These are phyloP conservation scores for Entrophospora sp. DNA, from an alignment of 192 early-diverging fungal species.

Conservation along the genomic window DNA sequence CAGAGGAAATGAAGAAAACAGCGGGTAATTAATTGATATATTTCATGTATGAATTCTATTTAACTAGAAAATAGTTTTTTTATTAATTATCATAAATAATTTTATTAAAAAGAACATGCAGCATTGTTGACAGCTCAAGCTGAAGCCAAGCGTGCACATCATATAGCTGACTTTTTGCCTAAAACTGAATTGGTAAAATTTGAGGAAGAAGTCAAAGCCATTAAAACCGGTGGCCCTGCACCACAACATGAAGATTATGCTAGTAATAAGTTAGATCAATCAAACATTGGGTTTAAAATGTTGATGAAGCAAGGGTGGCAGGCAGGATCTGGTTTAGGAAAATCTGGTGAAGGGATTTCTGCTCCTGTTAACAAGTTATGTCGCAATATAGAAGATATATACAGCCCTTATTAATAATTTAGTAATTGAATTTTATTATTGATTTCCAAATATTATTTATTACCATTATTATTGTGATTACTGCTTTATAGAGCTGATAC, in stretches of 20 bases:
- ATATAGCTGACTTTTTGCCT: conserved; percentile 24
- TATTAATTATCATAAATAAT: not conserved
- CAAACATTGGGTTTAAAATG: conserved; percentile 25
- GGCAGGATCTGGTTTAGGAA: conserved; percentile 22
- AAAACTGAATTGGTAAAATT: conserved; percentile 22
- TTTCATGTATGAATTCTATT: not conserved
- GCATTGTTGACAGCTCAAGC: conserved; percentile 19
- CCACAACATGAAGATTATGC: conserved; percentile 23
- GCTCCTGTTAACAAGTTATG: conserved; percentile 23
- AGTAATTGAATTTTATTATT: not conserved
- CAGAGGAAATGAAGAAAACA: conserved; percentile 24
- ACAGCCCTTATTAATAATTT: no score
- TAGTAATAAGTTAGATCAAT: conserved; percentile 18
- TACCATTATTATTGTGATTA: not conserved
- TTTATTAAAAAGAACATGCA: conserved; percentile 17
- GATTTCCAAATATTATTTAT: not conserved
- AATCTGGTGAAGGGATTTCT: conserved; percentile 19
- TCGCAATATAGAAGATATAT: no score
- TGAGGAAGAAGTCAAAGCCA: conserved; percentile 20
- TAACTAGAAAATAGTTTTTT: not conserved
- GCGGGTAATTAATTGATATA: conserved; percentile 12
- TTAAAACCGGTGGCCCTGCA: conserved; percentile 12
- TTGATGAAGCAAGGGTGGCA: conserved; percentile 26
- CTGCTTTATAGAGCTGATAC: conserved; percentile 15
- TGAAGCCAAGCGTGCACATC: conserved; percentile 23